Evolutionary conservation across 345 rosid species (phyloP), one percentile per base, ranked within the genome.

Genomic region (Melastoma malabathricum): DNA sequence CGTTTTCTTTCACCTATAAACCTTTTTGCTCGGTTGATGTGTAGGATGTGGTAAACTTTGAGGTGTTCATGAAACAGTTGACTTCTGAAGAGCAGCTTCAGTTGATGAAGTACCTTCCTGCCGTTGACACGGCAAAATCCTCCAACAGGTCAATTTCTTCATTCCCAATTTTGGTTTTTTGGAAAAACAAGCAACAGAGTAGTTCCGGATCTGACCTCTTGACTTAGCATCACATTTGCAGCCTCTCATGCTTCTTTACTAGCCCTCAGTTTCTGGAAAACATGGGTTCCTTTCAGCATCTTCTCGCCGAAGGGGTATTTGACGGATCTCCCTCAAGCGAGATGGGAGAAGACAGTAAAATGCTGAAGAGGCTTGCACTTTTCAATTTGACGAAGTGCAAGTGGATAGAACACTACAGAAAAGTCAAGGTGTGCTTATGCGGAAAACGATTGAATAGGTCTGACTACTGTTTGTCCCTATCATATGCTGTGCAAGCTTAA

Each of bases 201-300:
- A 9, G 41, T 34, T 34, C 12, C 2, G 12, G 12, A 9, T 34
- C 12, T 12, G 41, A 34, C 41, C 12, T 34, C 12, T 34, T 34
- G 12, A 34, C 12, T 34, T 34, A 34, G 12, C 41, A 34, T 52
- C 38, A 70, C 68, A 55, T 47, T 38, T 72, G 78, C 84, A 86
- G 96, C 79, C 75, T 84, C 59, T 59, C 60, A 65, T 67, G 60
- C 69, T 71, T 87, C 95, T 92, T 87, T 43, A 79, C 76, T 60
- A 79, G 95, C 72, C 67, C 68, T 64, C 89, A 83, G 55, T 87
- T 82, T 74, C 85, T 79, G 81, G 90, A 87, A 68, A 83, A 81
- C 68, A 57, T 77, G 68, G 62, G 64, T 58, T 73, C 75, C 69
- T 82, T 82, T 56, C 86, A 84, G 66, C 67, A 77, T 52, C 73